Evolutionary conservation across 2,329 filamentous ascomycete genomes (phyloP).

Genomic region (Myriosclerotinia scirpicola): DNA sequence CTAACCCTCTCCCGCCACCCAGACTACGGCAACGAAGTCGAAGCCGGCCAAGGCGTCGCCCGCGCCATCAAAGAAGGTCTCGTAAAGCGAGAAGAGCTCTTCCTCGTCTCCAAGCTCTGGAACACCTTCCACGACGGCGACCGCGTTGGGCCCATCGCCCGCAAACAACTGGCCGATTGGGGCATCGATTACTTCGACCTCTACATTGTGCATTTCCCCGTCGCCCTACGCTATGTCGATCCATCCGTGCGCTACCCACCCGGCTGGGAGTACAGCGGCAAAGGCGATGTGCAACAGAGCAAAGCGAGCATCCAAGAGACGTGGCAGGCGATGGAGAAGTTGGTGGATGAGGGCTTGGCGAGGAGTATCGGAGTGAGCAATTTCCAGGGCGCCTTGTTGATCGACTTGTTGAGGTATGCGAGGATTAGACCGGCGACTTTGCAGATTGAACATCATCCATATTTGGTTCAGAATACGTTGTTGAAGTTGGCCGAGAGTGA

Average conservation of each 20-base stretch:
- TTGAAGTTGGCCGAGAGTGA: constrained; percentile 67
- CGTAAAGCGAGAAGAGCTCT: constrained; percentile 82
- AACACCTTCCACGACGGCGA: constrained; percentile 85
- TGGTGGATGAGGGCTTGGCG: constrained; percentile 68
- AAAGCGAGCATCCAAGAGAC: constrained; percentile 77
- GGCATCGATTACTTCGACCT: constrained; percentile 87
- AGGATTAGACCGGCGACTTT: constrained; percentile 72
- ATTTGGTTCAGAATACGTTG: constrained; percentile 74
- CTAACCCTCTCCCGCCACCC: constrained; percentile 12
- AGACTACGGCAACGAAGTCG: constrained; percentile 84
- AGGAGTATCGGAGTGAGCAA: constrained; percentile 79
- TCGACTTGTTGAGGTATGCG: constrained; percentile 78
- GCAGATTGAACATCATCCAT: constrained; percentile 90
- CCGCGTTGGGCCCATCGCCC: constrained; percentile 71
- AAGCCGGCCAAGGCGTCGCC: constrained; percentile 72
- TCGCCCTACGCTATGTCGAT: constrained; percentile 82
- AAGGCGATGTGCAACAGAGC: constrained; percentile 59
- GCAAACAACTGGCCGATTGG: constrained; percentile 78
- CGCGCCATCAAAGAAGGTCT: constrained; percentile 79
- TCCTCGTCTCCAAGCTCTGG: constrained; percentile 93
- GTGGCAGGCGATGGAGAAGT: constrained; percentile 75
- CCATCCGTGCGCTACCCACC: constrained; percentile 77
- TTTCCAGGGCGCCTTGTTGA: constrained; percentile 75
- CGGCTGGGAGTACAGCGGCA: constrained; percentile 68
- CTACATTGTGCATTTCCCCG: constrained; percentile 86